Conservation (phyloP, 2,329 filamentous ascomycete species). For the Elsinoe perseae region DNA sequence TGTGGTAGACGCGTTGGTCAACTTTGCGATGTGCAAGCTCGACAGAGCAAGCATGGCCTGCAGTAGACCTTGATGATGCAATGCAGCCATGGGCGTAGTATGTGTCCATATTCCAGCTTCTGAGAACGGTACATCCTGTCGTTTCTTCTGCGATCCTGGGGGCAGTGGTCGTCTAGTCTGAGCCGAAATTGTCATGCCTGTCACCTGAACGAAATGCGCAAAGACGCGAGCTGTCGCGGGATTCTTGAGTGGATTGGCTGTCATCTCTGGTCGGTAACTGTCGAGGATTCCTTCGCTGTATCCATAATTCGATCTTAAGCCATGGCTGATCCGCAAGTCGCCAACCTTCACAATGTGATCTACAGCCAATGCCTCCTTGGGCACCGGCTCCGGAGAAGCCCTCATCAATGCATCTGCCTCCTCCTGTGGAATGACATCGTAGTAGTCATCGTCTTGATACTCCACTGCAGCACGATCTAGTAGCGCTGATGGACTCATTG, state of each 20-base stretch:
- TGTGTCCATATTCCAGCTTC: slow-evolving; percentile 60
- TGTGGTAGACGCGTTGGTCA: slow-evolving; percentile 65
- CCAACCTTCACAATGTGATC: slow-evolving; percentile 11
- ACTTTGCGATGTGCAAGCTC: slow-evolving; percentile 77
- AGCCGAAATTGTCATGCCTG: slow-evolving; percentile 77
- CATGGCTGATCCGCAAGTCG: slow-evolving; percentile 9
- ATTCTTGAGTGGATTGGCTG: slow-evolving; percentile 63
- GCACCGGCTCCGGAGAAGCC: slow-evolving; percentile 13
- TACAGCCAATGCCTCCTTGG: slow-evolving; percentile 2
- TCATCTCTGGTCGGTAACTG: slow-evolving; percentile 39
- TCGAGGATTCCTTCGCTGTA: slow-evolving; percentile 36
- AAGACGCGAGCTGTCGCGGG: slow-evolving; percentile 75
- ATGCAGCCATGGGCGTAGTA: slow-evolving; percentile 72
- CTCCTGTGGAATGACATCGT: slow-evolving; percentile 42
- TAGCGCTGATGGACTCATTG: slow-evolving; percentile 24
- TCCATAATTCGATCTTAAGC: slow-evolving; percentile 7
- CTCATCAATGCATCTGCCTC: slow-evolving; percentile 29
- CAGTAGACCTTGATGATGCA: slow-evolving; percentile 77
- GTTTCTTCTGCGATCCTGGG: slow-evolving; percentile 53
- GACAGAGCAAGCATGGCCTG: slow-evolving; percentile 85
- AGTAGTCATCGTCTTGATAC: slow-evolving; percentile 43
- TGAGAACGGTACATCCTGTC: slow-evolving; percentile 44
- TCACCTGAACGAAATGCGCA: slow-evolving; percentile 84
- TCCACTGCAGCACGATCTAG: slow-evolving; percentile 37
- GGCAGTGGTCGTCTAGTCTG: slow-evolving; percentile 70